These are phyloP conservation scores for Aspergillus haitiensis DNA, from an alignment of 495 filamentous ascomycete species.

Conservation along the genomic window DNA sequence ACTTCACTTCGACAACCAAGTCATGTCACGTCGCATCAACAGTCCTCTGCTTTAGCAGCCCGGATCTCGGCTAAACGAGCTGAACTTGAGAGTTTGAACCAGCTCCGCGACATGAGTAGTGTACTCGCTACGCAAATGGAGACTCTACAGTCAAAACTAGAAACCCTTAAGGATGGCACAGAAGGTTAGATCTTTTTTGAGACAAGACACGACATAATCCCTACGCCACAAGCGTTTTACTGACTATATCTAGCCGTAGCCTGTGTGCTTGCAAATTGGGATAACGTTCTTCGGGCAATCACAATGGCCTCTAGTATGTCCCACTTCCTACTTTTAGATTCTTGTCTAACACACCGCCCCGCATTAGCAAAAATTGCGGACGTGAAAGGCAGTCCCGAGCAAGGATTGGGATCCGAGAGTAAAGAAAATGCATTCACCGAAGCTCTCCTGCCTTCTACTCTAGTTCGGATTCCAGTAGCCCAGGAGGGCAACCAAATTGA, in stretches of 20 bases:
- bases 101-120: conserved; percentile 84
- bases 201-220: conserved; percentile 10
- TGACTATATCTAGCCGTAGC: conserved; percentile 68
- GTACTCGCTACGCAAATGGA: conserved; percentile 90
- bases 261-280: conserved; percentile 90
- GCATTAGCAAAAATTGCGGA: conserved; percentile 19
- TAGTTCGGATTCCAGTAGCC: conserved; percentile 44
- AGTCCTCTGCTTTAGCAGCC: conserved; percentile 77
- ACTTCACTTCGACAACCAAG: conserved; percentile 39
- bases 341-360: conserved; percentile 5
- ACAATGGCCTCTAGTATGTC: conserved; percentile 90
- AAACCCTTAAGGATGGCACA: conserved; percentile 86
- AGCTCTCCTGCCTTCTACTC: conserved; percentile 36
- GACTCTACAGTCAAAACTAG: conserved; percentile 80
- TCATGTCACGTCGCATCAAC: conserved; percentile 52
- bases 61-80: conserved; percentile 92
- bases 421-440: conserved; percentile 18
- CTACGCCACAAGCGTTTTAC: too few relatives aligned
- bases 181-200: conserved; percentile 61
- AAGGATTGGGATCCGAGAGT: conserved; percentile 1
- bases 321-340: not conserved
- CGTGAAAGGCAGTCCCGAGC: conserved; percentile 2
- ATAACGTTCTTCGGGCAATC: conserved; percentile 89
- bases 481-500: conserved; percentile 26
- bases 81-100: conserved; percentile 84